Base-by-base conservation (phyloP, 2,329 filamentous ascomycete species). In the Talaromyces sp. region DNA sequence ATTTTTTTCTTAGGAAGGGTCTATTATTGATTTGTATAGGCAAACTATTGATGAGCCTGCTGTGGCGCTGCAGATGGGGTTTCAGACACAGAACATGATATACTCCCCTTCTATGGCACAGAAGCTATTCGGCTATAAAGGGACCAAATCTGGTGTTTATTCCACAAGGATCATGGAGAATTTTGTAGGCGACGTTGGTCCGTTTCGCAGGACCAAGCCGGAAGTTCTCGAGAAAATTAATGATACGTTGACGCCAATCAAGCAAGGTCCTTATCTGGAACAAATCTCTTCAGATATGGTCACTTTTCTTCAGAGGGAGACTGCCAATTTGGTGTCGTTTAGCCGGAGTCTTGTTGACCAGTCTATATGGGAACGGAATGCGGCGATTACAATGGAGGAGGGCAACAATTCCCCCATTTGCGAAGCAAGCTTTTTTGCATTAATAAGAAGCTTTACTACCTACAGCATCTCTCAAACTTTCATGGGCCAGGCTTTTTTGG, bases 341-440 rank as follows among this genome's bases (percentile, higher is more conserved):
- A 81, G 80, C 42, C 76, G 80, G 8, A 86, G 84, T 19, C 74
- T 81, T 2, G 84, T 89, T 27, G 86, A 89, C 67, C 84, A 88
- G 63, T 79, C 80, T 66, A 76, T 77, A 2, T 89, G 87, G 86
- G 87, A 89, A 69, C 80, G 84, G 36, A 74, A 71, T n/a, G 80
- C 76, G 19, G 72, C 78, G 10, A 75, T 82, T 1, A 72, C 73
- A 2, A 71, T 78, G 10, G 69, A 76, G 4, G 80, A 81, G 17
- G 65, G 74, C 1, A 75, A 71, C 6, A 67, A 69, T 36, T 63
- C 70, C 17, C 72, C 75, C 30, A 76, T 82, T 11, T 84, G 81
- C 15, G 84, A 87, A 65, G 77, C 80, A 13, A 77, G 78, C 62
- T 70, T 87, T 1, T 78, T 80, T 65, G 72, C 78, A 3, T 75